These are phyloP conservation scores for Vinca major DNA, from an alignment of 305 asterid species.

Conservation along the genomic window DNA sequence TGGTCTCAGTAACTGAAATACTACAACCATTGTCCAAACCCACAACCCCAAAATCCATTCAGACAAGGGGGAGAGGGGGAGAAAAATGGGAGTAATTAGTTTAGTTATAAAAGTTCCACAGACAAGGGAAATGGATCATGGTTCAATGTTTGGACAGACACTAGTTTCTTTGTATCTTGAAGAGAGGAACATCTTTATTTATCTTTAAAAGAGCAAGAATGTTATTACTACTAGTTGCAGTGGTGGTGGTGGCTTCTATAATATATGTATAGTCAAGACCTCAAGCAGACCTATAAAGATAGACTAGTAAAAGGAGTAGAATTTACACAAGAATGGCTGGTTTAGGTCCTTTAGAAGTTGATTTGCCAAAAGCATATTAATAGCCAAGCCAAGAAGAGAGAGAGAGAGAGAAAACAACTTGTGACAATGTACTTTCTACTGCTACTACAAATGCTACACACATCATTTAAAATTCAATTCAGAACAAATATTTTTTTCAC, in stretches of 20 bases:
- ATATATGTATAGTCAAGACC: slow-evolving; percentile 12
- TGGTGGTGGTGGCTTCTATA: neutral
- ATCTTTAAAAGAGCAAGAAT: slow-evolving; percentile 13
- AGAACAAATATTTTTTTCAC: too few relatives aligned
- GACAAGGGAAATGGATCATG: slow-evolving; percentile 26
- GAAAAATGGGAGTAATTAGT: slow-evolving; percentile 16
- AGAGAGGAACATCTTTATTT: slow-evolving; percentile 16
- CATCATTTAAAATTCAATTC: too few relatives aligned
- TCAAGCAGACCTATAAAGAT: slow-evolving; percentile 17
- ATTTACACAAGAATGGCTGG: neutral
- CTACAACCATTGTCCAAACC: slow-evolving; percentile 36
- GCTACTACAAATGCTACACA: neutral
- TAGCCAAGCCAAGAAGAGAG: neutral
- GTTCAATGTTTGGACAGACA: slow-evolving; percentile 8
- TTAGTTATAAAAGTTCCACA: slow-evolving; percentile 15
- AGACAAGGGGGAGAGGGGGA: slow-evolving; percentile 9
- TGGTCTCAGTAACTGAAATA: slow-evolving; percentile 21
- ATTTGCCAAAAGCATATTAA: slow-evolving; percentile 5
- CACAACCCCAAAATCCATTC: slow-evolving; percentile 62
- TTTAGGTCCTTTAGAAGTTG: neutral
- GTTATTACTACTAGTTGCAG: neutral
- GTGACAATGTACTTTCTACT: slow-evolving; percentile 2
- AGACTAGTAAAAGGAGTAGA: neutral
- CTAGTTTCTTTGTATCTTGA: slow-evolving; percentile 4
- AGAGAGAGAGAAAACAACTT: neutral